Conservation (phyloP, 345 rosid species). For the Salix dunnii region DNA sequence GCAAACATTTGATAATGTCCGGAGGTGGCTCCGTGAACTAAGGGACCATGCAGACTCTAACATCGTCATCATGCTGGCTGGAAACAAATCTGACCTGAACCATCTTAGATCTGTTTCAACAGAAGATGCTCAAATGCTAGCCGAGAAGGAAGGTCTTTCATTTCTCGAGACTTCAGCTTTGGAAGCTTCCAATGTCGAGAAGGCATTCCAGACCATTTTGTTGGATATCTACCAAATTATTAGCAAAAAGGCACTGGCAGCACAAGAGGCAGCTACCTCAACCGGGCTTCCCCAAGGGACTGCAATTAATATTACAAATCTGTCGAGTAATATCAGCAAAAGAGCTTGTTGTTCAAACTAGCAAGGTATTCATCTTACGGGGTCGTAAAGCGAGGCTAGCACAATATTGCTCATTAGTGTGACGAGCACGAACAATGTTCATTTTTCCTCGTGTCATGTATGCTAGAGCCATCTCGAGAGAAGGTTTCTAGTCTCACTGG, state of each 20-base stretch:
- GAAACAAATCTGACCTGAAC: slow-evolving; percentile 61
- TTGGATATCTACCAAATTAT: slow-evolving; percentile 55
- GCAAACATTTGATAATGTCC: slow-evolving; percentile 59
- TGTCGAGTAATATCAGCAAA: slow-evolving; percentile 37
- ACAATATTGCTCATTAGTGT: not conserved
- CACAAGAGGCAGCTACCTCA: slow-evolving; percentile 44
- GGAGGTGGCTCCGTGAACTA: slow-evolving; percentile 61
- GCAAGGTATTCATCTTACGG: not conserved
- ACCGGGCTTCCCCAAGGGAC: slow-evolving; percentile 60
- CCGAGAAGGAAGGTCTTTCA: slow-evolving; percentile 46
- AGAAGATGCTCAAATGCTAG: slow-evolving; percentile 40
- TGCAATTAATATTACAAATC: slow-evolving; percentile 53
- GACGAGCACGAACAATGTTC: not conserved
- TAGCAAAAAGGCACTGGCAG: slow-evolving; percentile 61
- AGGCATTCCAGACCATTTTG: slow-evolving; percentile 58
- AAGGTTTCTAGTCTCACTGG: too few species aligned
- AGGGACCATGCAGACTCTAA: slow-evolving; percentile 72
- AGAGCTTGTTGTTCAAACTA: slow-evolving; percentile 57
- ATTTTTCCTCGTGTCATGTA: not conserved
- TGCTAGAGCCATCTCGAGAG: too few species aligned
- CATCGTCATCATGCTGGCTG: slow-evolving; percentile 69
- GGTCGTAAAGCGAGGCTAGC: not conserved
- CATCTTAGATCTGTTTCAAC: slow-evolving; percentile 43
- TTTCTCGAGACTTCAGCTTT: slow-evolving; percentile 64
- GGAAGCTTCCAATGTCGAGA: slow-evolving; percentile 54